These are phyloP conservation scores for Ammopiptanthus mongolicus DNA, from an alignment of 306 rosid genomes.

Conservation along the genomic window DNA sequence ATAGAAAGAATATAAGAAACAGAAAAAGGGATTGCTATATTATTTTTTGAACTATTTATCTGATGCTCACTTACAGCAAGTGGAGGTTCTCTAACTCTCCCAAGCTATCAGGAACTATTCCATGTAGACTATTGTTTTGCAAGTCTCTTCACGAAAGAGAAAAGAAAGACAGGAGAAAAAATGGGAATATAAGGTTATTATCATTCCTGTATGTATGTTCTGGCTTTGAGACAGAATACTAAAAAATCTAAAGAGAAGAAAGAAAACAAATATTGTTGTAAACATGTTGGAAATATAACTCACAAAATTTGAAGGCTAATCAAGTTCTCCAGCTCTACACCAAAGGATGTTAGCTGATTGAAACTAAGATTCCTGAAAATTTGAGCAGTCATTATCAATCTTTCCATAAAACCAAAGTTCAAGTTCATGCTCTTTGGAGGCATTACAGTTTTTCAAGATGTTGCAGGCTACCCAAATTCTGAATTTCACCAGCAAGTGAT, in stretches of 20 bases:
- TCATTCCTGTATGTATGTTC: background rate
- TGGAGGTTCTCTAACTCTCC: conserved; percentile 82
- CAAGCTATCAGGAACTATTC: conserved; percentile 76
- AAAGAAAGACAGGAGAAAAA: background rate
- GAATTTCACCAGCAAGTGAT: conserved; percentile 69
- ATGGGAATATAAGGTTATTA: conserved; percentile 9
- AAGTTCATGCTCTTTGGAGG: conserved; percentile 16
- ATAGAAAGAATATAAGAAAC: background rate
- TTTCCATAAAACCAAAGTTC: background rate
- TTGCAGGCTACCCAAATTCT: conserved; percentile 75
- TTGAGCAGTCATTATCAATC: conserved; percentile 1
- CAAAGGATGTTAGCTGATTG: conserved; percentile 70
- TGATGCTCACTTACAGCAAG: conserved; percentile 54
- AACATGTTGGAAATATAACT: conserved; percentile 26
- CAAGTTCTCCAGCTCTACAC: conserved; percentile 62
- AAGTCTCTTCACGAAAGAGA: conserved; percentile 55
- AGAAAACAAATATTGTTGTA: background rate
- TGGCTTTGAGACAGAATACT: background rate
- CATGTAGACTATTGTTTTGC: conserved; percentile 67
- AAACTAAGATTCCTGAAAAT: conserved; percentile 86
- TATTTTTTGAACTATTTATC: background rate
- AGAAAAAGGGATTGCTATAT: background rate
- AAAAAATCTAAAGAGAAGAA: background rate
- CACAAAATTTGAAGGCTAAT: conserved; percentile 71
- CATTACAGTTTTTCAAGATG: conserved; percentile 75